These are phyloP conservation scores for Centrapalus pauciflorus DNA, from an alignment of 129 eudicot genomes.

Conservation along the genomic window DNA sequence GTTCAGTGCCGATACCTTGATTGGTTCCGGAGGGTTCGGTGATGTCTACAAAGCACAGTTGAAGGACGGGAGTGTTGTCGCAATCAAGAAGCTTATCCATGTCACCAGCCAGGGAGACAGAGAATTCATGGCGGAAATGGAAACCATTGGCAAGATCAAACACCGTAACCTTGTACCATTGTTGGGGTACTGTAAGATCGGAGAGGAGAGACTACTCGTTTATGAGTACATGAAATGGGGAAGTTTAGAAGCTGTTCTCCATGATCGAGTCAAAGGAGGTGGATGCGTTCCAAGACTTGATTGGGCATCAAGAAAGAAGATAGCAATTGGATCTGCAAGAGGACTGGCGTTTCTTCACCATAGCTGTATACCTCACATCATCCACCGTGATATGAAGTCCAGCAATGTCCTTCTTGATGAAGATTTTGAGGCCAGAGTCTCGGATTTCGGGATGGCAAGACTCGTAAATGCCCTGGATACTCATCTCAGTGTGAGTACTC, in stretches of 20 bases:
- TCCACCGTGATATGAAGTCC: constrained; percentile 86
- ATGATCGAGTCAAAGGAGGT: constrained; percentile 48
- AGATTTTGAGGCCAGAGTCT: constrained; percentile 75
- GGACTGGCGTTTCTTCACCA: constrained; percentile 91
- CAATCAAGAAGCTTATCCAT: constrained; percentile 78
- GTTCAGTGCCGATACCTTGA: constrained; percentile 63
- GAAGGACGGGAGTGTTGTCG: constrained; percentile 63
- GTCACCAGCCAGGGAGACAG: constrained; percentile 85
- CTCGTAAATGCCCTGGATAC: constrained; percentile 75
- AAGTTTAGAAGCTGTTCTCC: constrained; percentile 78
- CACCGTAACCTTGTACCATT: constrained; percentile 74
- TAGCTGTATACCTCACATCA: constrained; percentile 88
- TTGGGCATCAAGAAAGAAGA: constrained; percentile 67
- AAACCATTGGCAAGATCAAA: constrained; percentile 80
- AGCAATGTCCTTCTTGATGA: constrained; percentile 81
- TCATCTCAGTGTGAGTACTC: constrained; percentile 79
- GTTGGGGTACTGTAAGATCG: constrained; percentile 76
- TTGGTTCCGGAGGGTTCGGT: constrained; percentile 87
- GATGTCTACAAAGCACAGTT: constrained; percentile 82
- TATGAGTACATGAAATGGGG: constrained; percentile 97
- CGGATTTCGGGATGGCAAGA: constrained; percentile 91
- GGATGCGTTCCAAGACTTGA: constrained; percentile 42
- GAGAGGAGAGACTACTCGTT: constrained; percentile 78
- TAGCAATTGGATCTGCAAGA: constrained; percentile 78
- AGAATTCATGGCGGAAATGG: constrained; percentile 96